A percentile compares a stretch with the other conserved stretches of the same genome.
These are phyloP conservation scores for Schrenkiella parvula DNA, from an alignment of 345 rosid species.

Conservation along the genomic window DNA sequence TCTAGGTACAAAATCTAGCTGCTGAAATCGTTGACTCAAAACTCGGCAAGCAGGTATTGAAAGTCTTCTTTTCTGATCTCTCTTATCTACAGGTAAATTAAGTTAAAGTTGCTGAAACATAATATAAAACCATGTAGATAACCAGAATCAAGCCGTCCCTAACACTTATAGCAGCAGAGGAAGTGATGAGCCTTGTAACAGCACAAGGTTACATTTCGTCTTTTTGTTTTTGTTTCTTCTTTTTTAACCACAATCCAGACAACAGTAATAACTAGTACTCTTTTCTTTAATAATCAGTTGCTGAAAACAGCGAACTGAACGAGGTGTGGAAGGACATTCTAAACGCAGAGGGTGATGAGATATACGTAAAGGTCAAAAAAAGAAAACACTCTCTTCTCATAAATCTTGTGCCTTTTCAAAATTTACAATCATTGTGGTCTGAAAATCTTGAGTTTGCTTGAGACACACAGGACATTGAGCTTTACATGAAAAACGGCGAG, in stretches of 20 bases:
- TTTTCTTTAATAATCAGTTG: constrained; percentile 46
- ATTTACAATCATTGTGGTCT: neutral
- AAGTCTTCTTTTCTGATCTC: neutral
- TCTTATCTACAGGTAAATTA: neutral
- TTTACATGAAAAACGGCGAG: constrained; percentile 84
- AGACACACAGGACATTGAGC: constrained; percentile 56
- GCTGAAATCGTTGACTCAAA: constrained; percentile 90
- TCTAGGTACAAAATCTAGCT: constrained; percentile 86
- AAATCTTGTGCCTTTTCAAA: neutral
- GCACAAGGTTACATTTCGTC: constrained; percentile 70
- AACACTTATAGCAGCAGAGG: constrained; percentile 86
- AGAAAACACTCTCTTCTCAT: neutral
- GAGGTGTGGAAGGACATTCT: constrained; percentile 96
- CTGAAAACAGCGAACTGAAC: constrained; percentile 74
- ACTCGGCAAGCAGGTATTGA: constrained; percentile 82
- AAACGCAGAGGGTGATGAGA: constrained; percentile 93
- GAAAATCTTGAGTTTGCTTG: neutral
- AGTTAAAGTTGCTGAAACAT: neutral
- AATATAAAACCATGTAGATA: constrained; percentile 47
- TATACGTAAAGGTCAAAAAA: constrained; percentile 70
- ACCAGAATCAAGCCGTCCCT: constrained; percentile 77
- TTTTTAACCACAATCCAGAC: neutral
- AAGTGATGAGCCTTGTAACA: constrained; percentile 96
- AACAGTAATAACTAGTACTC: neutral
- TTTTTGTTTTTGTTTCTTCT: neutral